Base-by-base conservation (phyloP, 805 yeast species). In the Metschnikowia kunwiensis region DNA sequence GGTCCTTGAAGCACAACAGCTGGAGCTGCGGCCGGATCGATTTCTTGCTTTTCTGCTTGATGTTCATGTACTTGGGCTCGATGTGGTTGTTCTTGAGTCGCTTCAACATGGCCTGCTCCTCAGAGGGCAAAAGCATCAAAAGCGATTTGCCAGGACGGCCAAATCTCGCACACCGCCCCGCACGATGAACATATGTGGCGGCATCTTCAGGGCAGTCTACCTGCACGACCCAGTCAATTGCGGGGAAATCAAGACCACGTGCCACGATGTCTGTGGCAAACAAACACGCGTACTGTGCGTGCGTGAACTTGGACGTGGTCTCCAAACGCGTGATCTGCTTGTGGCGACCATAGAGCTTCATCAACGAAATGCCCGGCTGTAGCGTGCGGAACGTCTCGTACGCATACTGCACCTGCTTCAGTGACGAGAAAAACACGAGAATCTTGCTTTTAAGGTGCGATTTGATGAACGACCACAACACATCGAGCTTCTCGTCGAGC, bases 151-250 rank as follows among this genome's bases (percentile, higher is more conserved):
- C 97, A 26, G 69, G 70, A 50, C 87, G 78, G 21, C 95, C 96
- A 50, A 84, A 86, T 42, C 96, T 71, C 2, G 96, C 96, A 37
- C 83, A 78, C 57, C 96, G 76, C 2, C 96, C 96, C 7, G 85
- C 96, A 53, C 96, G 70, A 51, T 87, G 96, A 35, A 87, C 85
- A 59, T 88, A 87, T 0, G 96, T 88, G 20, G 88, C 86, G 2
- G 78, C 74, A 58, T 86, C 95, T 55, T 87, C 96, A 0, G 96
- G 96, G 51, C 94, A 85, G 55, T 87, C 96, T 1, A 86, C 72
- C 58, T 87, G 96, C 7, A 87, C 69, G n/a, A 87, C 95, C 96
- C 96, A 87, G 54, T 88, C 94, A 32, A 87, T 85, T 5, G 89
- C 85, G 0, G 96, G 96, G 60, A 88, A 86, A 58, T 87, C 96